Conservation (phyloP, 2,329 filamentous ascomycete genomes). For the Sporothrix euskadiensis region DNA sequence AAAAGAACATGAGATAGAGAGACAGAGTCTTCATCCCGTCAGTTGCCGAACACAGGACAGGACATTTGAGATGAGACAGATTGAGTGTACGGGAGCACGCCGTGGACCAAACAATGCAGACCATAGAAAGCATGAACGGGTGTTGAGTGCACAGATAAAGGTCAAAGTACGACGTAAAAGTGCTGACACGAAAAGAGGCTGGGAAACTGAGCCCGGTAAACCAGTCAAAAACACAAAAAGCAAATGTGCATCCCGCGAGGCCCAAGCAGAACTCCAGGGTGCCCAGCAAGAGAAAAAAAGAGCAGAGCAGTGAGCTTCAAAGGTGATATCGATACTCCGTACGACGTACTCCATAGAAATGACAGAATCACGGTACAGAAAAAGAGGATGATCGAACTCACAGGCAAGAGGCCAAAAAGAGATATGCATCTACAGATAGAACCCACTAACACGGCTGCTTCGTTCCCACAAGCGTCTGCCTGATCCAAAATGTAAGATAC, state of each 20-base stretch:
- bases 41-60: not conserved
- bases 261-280: conserved; percentile 13
- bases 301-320: not conserved
- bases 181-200: not conserved
- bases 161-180: not conserved
- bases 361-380: not conserved
- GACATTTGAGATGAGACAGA: not conserved
- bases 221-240: not conserved
- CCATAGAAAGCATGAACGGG: not conserved
- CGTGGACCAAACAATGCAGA: not conserved
- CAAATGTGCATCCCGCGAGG: not conserved
- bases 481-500: not conserved
- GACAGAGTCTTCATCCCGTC: not conserved
- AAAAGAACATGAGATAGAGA: not conserved
- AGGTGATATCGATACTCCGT: not conserved
- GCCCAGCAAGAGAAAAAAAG: not conserved
- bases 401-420: not conserved
- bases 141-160: not conserved
- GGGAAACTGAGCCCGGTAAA: not conserved
- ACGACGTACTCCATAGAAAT: too few relatives aligned
- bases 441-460: conserved; percentile 16
- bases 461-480: conserved; percentile 7
- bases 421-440: not conserved
- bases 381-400: not conserved
- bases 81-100: not conserved